Base-by-base conservation (phyloP, 768 basidiomycete genomes). In the Cyclocybe aegerita region DNA sequence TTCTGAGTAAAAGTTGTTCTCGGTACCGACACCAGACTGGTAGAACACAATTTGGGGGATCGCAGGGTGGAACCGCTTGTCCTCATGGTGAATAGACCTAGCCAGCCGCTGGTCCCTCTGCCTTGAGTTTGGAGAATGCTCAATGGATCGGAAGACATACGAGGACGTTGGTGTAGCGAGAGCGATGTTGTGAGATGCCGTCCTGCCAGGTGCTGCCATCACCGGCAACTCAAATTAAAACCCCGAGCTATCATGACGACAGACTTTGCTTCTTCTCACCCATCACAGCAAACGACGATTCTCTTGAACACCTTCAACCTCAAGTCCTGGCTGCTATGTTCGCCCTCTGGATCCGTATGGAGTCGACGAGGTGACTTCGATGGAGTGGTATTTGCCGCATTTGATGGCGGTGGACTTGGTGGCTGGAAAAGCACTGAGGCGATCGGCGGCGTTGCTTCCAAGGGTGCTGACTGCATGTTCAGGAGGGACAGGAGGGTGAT, bases 201-300 rank as follows among this genome's bases (percentile, higher is more conserved):
- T 89, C 85, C 68, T 88, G 80, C 85, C 87, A 88, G 14, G 86
- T 89, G 38, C 86, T 89, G 43, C 38, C 32, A 23, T 23, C 23
- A 23, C 23, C 23, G 23, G 23, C 23, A 23, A 23, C 23, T 23
- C 23, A 23, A 23, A 23, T 23, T 23, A 23, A 23, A 23, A 23
- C 23, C 23, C 23, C 23, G 23, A 23, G 23, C 23, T 3, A 23
- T 23, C 23, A 23, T 23, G 23, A 23, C 23, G 23, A 23, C 10
- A 11, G 16, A 48, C 12, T 23, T 5, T 23, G 23, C 5, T 23
- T 23, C 38, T 29, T 64, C 79, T 58, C 52, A 84, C 88, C 88
- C 88, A 60, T 90, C 88, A 54, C 88, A 90, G 57, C 86, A 89
- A 34, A 90, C 74, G 29, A 88, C 73, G 42, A 90, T 79, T 46